phyloP scores from a whole-genome alignment of 495 filamentous ascomycete species.

The Aspergillus incahuasiensis region DNA sequence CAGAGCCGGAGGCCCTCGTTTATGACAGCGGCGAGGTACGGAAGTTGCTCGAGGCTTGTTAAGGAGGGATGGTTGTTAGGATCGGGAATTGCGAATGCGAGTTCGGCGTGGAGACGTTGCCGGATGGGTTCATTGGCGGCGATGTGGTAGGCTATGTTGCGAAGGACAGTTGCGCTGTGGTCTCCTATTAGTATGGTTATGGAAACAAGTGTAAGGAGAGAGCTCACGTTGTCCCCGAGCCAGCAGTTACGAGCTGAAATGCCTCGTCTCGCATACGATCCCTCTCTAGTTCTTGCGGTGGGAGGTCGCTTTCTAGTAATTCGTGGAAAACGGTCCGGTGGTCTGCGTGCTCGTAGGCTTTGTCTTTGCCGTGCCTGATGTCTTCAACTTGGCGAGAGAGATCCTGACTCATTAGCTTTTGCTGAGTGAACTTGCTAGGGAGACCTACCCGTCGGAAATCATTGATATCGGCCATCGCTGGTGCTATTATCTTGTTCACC shows the following conservation, averaged over 20 bases:
- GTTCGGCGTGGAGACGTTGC: not conserved
- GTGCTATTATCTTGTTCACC: not conserved
- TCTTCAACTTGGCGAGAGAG: conserved; percentile 6
- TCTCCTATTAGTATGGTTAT: too few species aligned
- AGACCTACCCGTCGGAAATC: not conserved
- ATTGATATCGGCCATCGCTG: conserved; percentile 1
- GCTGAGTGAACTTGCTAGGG: not conserved
- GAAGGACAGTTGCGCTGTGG: not conserved
- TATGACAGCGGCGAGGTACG: conserved; percentile 17
- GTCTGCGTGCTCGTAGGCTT: not conserved
- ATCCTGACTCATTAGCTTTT: not conserved
- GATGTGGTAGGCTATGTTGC: conserved; percentile 6
- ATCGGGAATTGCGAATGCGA: conserved; percentile 1
- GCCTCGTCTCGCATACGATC: conserved; percentile 9
- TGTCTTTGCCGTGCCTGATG: conserved; percentile 6
- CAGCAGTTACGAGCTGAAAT: conserved; percentile 4
- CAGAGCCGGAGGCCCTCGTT: conserved; percentile 38
- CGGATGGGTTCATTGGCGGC: not conserved
- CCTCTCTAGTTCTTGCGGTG: conserved; percentile 1
- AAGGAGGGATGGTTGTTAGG: not conserved
- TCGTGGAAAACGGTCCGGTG: conserved; percentile 12
- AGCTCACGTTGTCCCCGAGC: conserved; percentile 12
- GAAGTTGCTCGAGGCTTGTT: not conserved
- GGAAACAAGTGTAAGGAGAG: too few species aligned
- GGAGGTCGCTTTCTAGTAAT: conserved; percentile 6